Conservation (phyloP, 1,284 basidiomycete species). For the Cronartium quercuum region DNA sequence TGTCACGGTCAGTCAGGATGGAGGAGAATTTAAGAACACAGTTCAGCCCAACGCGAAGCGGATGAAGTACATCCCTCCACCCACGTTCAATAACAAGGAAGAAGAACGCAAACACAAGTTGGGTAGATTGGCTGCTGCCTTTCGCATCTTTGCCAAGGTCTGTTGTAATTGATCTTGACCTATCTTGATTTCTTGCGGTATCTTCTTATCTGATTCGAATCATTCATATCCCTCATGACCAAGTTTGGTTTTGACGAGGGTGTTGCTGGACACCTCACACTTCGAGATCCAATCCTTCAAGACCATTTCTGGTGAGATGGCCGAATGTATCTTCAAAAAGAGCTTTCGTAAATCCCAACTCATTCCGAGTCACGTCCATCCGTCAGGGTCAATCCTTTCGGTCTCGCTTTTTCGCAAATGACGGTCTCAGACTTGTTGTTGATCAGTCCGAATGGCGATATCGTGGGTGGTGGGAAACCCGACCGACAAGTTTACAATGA, state of each 20-base stretch:
- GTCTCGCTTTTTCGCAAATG: slow-evolving; percentile 52
- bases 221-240: background rate
- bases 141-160: slow-evolving; percentile 54
- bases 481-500: slow-evolving; percentile 46
- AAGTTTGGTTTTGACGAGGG: slow-evolving; percentile 36
- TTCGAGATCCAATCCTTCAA: slow-evolving; percentile 56
- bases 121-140: slow-evolving; percentile 56
- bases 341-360: slow-evolving; percentile 44
- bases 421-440: slow-evolving; percentile 54
- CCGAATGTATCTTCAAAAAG: slow-evolving; percentile 49
- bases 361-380: background rate
- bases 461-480: slow-evolving; percentile 52
- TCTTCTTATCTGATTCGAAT: background rate
- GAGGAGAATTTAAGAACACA: background rate
- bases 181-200: background rate
- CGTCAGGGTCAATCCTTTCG: slow-evolving; percentile 34
- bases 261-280: slow-evolving; percentile 61
- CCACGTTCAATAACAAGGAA: slow-evolving; percentile 51
- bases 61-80: slow-evolving; percentile 42
- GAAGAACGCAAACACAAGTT: slow-evolving; percentile 56
- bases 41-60: slow-evolving; percentile 33
- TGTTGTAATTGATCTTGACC: slow-evolving; percentile 49
- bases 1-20: too few relatives aligned
- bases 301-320: slow-evolving; percentile 56
- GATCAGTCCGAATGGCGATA: slow-evolving; percentile 55